phyloP scores from a whole-genome alignment of 352 stramenopile genomes.

The Pythium aristosporum region DNA sequence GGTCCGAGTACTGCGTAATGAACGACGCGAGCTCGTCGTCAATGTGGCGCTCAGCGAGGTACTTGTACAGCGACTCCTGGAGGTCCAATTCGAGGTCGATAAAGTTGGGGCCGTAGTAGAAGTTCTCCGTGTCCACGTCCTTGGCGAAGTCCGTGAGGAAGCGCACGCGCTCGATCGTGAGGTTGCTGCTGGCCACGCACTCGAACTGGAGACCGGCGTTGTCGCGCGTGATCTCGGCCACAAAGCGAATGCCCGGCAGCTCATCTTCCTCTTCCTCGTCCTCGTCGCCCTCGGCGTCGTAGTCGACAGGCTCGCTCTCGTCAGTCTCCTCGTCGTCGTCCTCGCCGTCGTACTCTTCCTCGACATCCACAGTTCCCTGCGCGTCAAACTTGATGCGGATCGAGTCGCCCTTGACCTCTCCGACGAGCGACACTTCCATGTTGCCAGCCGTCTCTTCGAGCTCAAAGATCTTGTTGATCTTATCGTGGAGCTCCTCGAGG shows the following conservation, averaged over 20 bases:
- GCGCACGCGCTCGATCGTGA: slow-evolving; percentile 77
- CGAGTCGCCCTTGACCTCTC: slow-evolving; percentile 45
- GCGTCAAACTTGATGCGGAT: slow-evolving; percentile 83
- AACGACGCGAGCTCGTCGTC: slow-evolving; percentile 86
- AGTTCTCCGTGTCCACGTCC: slow-evolving; percentile 55
- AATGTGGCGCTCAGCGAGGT: slow-evolving; percentile 73
- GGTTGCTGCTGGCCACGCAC: slow-evolving; percentile 76
- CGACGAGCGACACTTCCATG: slow-evolving; percentile 68
- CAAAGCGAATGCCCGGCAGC: slow-evolving; percentile 75
- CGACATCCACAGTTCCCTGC: slow-evolving; percentile 70
- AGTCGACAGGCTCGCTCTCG: slow-evolving; percentile 31
- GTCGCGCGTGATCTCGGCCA: slow-evolving; percentile 64
- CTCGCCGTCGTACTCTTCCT: slow-evolving; percentile 61
- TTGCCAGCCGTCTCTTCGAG: slow-evolving; percentile 56
- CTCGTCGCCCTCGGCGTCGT: slow-evolving; percentile 31
- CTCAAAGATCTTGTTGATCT: slow-evolving; percentile 68
- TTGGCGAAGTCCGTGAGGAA: slow-evolving; percentile 57
- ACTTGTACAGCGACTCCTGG: slow-evolving; percentile 80
- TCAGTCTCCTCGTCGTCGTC: slow-evolving; percentile 56
- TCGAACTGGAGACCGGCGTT: slow-evolving; percentile 82
- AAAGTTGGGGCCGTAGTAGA: slow-evolving; percentile 81
- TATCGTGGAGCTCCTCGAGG: slow-evolving; percentile 63
- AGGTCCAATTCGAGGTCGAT: slow-evolving; percentile 84
- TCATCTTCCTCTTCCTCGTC: slow-evolving; percentile 72
- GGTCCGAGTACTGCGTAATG: slow-evolving; percentile 79